Evolutionary conservation across 495 filamentous ascomycete genomes (phyloP).

Genomic region (Cudoniella acicularis): DNA sequence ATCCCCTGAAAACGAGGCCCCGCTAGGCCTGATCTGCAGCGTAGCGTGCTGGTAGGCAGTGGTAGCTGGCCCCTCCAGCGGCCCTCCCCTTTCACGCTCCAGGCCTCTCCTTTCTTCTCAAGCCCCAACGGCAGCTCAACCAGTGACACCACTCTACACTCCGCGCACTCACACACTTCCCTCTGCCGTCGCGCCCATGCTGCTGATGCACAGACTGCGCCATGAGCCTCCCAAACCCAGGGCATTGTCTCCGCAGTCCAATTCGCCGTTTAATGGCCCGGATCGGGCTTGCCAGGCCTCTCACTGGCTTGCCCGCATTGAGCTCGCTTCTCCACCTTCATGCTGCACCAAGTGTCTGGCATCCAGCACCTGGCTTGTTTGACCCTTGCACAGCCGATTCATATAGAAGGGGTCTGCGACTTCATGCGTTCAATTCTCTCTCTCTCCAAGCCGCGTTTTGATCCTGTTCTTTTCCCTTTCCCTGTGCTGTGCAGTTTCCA

Average conservation of each 20-base stretch:
- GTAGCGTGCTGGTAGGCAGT: too few species aligned
- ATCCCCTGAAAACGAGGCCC: neutral
- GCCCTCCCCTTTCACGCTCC: neutral
- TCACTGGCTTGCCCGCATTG: slow-evolving; percentile 8
- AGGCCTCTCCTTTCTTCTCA: too few species aligned
- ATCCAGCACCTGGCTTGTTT: slow-evolving; percentile 13
- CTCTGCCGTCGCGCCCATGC: neutral
- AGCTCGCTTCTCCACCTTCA: slow-evolving; percentile 22
- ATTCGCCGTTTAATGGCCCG: neutral
- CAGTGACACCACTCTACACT: too few species aligned
- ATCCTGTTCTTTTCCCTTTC: slow-evolving; percentile 23
- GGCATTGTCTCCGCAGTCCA: slow-evolving; percentile 1
- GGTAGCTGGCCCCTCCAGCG: too few species aligned
- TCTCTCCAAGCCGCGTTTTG: slow-evolving; percentile 22
- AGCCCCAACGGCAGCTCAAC: too few species aligned
- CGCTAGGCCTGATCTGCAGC: neutral
- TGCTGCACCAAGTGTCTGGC: slow-evolving; percentile 31
- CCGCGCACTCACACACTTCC: neutral
- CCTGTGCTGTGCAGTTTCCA: slow-evolving; percentile 28
- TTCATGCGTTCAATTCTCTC: slow-evolving; percentile 22
- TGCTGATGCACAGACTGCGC: slow-evolving; percentile 12
- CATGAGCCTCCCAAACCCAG: slow-evolving; percentile 9
- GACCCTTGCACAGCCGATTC: slow-evolving; percentile 5
- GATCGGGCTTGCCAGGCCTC: neutral
- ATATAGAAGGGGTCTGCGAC: slow-evolving; percentile 10